Percentiles rank a stretch among this genome's conserved stretches.
phyloP scores from a whole-genome alignment of 2,329 filamentous ascomycete species.

The Elsinoe batatas region DNA sequence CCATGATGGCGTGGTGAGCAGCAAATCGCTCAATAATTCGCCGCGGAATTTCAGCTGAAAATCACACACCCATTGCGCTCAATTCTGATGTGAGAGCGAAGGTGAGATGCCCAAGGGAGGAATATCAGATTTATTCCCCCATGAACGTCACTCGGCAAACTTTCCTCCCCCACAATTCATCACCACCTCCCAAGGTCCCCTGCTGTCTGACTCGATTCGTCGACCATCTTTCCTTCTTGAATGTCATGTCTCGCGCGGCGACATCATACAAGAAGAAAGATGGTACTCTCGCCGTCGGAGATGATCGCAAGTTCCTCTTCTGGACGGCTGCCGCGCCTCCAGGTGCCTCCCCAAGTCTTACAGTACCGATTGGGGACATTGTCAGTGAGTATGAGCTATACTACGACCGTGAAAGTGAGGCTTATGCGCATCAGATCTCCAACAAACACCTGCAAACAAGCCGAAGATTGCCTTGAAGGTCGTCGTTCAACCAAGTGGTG shows the following conservation, averaged over 20 bases:
- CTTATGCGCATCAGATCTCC: constrained; percentile 55
- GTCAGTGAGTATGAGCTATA: constrained; percentile 52
- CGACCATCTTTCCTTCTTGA: constrained; percentile 4
- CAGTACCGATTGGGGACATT: constrained; percentile 64
- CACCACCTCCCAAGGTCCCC: not conserved
- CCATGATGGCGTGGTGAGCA: not conserved
- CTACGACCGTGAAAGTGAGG: not conserved
- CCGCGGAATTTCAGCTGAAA: not conserved
- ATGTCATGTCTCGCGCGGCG: constrained; percentile 45
- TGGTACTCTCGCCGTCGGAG: constrained; percentile 66
- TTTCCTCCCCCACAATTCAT: constrained; percentile 3
- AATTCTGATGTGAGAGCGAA: not conserved
- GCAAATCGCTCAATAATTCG: not conserved
- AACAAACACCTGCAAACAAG: constrained; percentile 82
- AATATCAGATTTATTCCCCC: not conserved
- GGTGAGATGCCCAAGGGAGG: too few relatives aligned
- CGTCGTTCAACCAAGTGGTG: constrained; percentile 58
- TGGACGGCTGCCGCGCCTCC: constrained; percentile 65
- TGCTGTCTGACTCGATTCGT: not conserved
- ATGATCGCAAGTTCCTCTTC: constrained; percentile 62
- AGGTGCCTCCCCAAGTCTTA: constrained; percentile 54
- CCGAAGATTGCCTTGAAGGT: constrained; percentile 92
- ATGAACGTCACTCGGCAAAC: constrained; percentile 3
- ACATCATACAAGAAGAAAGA: constrained; percentile 93
- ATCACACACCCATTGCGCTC: not conserved